These are phyloP conservation scores for Camelina neglecta DNA, from an alignment of 345 rosid genomes.

Conservation along the genomic window DNA sequence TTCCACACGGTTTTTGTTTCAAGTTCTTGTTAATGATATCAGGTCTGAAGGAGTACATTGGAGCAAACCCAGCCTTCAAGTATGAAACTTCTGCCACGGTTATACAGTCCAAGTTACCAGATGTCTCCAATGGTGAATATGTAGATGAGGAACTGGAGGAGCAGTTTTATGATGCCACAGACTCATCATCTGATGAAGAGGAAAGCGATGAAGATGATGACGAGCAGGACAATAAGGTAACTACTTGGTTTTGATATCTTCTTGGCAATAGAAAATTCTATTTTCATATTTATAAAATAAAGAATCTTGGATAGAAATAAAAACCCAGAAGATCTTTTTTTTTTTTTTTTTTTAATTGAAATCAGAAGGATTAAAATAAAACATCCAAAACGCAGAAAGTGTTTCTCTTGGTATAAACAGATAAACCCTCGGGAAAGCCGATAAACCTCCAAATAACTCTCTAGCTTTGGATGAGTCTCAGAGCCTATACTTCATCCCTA, in stretches of 20 bases:
- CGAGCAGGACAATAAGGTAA: constrained; percentile 54
- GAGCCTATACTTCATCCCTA: constrained; percentile 18
- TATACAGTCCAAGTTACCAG: constrained; percentile 60
- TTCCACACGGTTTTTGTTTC: constrained; percentile 23
- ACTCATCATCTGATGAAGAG: constrained; percentile 81
- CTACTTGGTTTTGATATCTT: constrained; percentile 34
- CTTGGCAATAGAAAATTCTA: not conserved
- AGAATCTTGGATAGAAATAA: constrained; percentile 6
- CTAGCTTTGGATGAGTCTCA: constrained; percentile 21
- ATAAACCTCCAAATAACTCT: constrained; percentile 18
- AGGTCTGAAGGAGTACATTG: constrained; percentile 94
- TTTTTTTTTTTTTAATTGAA: constrained; percentile 1
- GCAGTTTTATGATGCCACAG: constrained; percentile 92
- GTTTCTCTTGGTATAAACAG: constrained; percentile 4
- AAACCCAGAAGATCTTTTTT: constrained; percentile 1
- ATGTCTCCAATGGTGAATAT: constrained; percentile 55
- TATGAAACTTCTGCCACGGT: constrained; percentile 58
- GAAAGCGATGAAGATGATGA: constrained; percentile 61
- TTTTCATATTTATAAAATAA: not conserved
- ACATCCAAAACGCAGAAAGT: constrained; percentile 16
- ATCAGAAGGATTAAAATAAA: not conserved
- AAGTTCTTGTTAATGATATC: constrained; percentile 41
- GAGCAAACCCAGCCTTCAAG: constrained; percentile 85
- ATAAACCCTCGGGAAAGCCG: not conserved
- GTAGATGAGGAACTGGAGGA: constrained; percentile 70